A percentile compares a stretch with the other conserved stretches of the same genome.
Conservation (phyloP, 2,329 filamentous ascomycete genomes). For the Monilinia fructicola region DNA sequence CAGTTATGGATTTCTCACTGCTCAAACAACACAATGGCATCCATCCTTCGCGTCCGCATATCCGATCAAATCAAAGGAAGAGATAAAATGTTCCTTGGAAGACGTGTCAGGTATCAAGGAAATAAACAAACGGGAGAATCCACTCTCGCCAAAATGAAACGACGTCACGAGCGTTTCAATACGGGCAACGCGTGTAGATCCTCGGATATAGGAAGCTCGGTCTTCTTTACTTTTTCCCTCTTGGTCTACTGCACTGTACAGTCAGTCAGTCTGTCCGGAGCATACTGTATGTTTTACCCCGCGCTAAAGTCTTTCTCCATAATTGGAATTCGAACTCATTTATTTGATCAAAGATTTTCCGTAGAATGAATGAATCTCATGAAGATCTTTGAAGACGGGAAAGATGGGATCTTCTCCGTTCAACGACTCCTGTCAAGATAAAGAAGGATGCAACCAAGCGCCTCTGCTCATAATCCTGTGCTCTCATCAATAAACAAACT, state of each 20-base stretch:
- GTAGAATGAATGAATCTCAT: background rate
- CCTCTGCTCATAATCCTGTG: too few species aligned
- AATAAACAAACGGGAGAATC: slow-evolving; percentile 9
- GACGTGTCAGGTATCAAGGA: slow-evolving; percentile 4
- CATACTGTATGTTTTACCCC: slow-evolving; percentile 15
- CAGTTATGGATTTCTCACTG: background rate
- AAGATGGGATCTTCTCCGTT: background rate
- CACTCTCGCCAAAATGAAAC: slow-evolving; percentile 19
- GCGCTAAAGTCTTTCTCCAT: background rate
- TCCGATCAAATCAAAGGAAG: background rate
- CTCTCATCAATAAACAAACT: slow-evolving; percentile 9
- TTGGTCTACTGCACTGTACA: background rate
- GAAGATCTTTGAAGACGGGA: background rate
- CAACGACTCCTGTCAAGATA: too few species aligned
- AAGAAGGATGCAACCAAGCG: background rate
- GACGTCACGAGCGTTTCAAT: slow-evolving; percentile 15
- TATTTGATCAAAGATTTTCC: too few species aligned
- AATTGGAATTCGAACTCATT: background rate
- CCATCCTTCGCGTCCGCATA: background rate
- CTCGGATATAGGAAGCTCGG: background rate
- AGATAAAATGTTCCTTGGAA: background rate
- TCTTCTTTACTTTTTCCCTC: background rate
- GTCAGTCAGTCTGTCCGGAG: too few species aligned
- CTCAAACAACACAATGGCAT: background rate
- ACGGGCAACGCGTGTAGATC: background rate